Conservation (phyloP, 73 alveolate species). For the Paramecium tetraurelia region DNA sequence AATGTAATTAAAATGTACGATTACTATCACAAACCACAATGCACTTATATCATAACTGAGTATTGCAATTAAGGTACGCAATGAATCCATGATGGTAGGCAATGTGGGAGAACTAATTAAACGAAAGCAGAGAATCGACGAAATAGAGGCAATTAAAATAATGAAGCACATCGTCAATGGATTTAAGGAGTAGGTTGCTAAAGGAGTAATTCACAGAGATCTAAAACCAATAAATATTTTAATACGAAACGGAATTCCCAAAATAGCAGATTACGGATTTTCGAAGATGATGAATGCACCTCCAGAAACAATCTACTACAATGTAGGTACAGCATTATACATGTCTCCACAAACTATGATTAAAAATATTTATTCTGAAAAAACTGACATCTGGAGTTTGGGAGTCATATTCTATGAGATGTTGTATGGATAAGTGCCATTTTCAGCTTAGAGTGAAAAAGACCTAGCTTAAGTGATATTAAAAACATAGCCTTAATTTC, state of each 20-base stretch:
- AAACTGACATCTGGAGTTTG: constrained; percentile 59
- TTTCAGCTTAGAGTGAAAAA: constrained; percentile 12
- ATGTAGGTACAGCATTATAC: constrained; percentile 62
- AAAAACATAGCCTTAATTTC: not conserved
- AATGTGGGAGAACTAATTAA: constrained; percentile 8
- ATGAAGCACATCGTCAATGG: constrained; percentile 42
- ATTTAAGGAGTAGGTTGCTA: constrained; percentile 28
- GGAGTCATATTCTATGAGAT: constrained; percentile 60
- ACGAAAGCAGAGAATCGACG: not conserved
- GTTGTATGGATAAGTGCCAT: constrained; percentile 53
- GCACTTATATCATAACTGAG: constrained; percentile 27
- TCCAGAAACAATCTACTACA: constrained; percentile 33
- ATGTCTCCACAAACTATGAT: constrained; percentile 63
- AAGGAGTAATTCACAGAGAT: constrained; percentile 58
- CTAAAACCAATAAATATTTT: constrained; percentile 55
- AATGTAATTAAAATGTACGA: constrained; percentile 7
- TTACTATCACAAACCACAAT: not conserved
- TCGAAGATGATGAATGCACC: constrained; percentile 55
- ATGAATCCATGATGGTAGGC: not conserved
- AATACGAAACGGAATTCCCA: constrained; percentile 42
- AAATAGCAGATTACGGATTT: constrained; percentile 60
- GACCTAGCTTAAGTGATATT: not conserved
- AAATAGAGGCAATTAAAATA: constrained; percentile 44
- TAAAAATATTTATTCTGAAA: constrained; percentile 50
- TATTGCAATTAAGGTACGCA: constrained; percentile 15